Evolutionary conservation across 441 rosid species (phyloP).

Genomic region (Aleurites moluccanus): DNA sequence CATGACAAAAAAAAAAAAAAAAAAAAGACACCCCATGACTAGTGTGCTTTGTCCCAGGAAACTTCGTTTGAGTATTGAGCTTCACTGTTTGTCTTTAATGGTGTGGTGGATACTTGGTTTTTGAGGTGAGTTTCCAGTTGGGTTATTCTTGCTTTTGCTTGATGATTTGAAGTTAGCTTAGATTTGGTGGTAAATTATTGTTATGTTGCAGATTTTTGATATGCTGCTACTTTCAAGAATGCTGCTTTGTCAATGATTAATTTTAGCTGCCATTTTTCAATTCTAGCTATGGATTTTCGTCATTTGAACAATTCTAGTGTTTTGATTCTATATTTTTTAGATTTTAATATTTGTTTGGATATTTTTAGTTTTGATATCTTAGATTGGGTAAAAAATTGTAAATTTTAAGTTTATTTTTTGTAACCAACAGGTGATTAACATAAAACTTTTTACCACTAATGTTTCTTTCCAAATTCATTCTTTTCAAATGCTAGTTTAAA

Average conservation of each 20-base stretch:
- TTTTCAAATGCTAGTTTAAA: neutral
- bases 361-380: neutral
- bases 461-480: constrained; percentile 6
- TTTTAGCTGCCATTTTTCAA: neutral
- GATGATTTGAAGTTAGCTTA: constrained; percentile 17
- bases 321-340: neutral
- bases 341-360: neutral
- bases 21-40: neutral
- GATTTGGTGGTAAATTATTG: constrained; percentile 2
- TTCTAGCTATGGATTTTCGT: constrained; percentile 5
- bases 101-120: constrained; percentile 7
- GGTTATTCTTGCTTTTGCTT: constrained; percentile 24
- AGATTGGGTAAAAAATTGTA: neutral
- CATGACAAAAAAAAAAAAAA: neutral
- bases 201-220: neutral
- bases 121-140: constrained; percentile 26
- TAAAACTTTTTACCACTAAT: neutral
- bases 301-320: neutral
- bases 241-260: neutral
- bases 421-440: neutral
- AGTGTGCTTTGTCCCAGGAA: constrained; percentile 1
- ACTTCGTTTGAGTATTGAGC: constrained; percentile 15
- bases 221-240: neutral
- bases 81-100: constrained; percentile 9
- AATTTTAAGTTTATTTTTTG: constrained; percentile 1